These are phyloP conservation scores for Sambucus nigra DNA, from an alignment of 129 eudicot species.

Conservation along the genomic window DNA sequence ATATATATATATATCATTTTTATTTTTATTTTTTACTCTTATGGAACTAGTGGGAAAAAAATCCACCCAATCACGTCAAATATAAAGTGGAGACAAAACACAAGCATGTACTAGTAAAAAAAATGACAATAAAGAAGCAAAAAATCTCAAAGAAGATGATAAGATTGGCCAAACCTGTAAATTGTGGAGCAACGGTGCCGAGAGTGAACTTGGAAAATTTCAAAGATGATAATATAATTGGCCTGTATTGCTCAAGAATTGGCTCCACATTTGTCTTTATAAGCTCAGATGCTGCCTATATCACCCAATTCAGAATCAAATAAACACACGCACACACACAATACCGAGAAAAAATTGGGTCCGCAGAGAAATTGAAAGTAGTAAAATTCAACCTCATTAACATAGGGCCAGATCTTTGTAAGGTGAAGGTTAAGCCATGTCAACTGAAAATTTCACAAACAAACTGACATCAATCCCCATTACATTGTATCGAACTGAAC, in stretches of 20 bases:
- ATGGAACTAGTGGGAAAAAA: neutral
- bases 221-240: slow-evolving; percentile 65
- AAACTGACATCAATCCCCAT: slow-evolving; percentile 18
- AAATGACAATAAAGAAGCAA: neutral
- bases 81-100: neutral
- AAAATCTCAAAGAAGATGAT: neutral
- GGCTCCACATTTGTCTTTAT: slow-evolving; percentile 90
- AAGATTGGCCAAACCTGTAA: slow-evolving; percentile 56
- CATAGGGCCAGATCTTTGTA: slow-evolving; percentile 88
- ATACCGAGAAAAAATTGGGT: neutral
- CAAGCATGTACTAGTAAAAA: neutral
- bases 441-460: slow-evolving; percentile 46
- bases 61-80: neutral
- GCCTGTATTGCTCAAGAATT: slow-evolving; percentile 80
- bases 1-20: too few relatives aligned
- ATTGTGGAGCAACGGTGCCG: slow-evolving; percentile 93
- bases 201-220: slow-evolving; percentile 81
- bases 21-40: too few relatives aligned
- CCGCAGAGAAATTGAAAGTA: neutral
- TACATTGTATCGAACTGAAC: too few relatives aligned
- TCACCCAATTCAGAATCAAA: slow-evolving; percentile 10
- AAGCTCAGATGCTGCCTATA: slow-evolving; percentile 94
- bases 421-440: slow-evolving; percentile 85
- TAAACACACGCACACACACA: neutral
- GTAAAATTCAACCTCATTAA: slow-evolving; percentile 51